Conservation (phyloP, 306 rosid genomes). For the Rosa persica region DNA sequence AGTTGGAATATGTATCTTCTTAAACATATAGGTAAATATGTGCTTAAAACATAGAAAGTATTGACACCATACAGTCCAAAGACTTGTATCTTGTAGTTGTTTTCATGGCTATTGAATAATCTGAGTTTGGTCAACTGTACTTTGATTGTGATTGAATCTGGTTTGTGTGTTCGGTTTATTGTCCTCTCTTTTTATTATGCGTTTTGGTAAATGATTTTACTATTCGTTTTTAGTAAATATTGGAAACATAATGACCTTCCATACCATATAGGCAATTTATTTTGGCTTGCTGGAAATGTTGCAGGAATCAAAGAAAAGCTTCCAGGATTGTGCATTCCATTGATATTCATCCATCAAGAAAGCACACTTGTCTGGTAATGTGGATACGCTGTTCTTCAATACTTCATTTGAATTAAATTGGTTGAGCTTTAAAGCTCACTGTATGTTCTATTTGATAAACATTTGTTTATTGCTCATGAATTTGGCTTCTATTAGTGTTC, state of each 20-base stretch:
- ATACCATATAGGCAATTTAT: not conserved
- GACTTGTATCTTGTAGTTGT: not conserved
- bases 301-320: slow-evolving; percentile 62
- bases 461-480: not conserved
- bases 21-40: not conserved
- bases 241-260: slow-evolving; percentile 1
- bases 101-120: not conserved
- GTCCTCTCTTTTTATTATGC: not conserved
- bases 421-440: not conserved
- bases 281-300: slow-evolving; percentile 29
- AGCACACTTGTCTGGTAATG: slow-evolving; percentile 84
- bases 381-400: slow-evolving; percentile 10
- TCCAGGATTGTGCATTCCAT: slow-evolving; percentile 86
- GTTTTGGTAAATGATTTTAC: not conserved
- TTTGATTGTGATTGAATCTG: not conserved
- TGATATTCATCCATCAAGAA: slow-evolving; percentile 87
- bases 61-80: not conserved
- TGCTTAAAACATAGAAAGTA: not conserved
- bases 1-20: not conserved
- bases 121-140: not conserved
- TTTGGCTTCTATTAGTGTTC: not conserved
- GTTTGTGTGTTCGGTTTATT: not conserved
- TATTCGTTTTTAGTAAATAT: not conserved
- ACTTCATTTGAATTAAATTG: not conserved
- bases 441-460: not conserved